phyloP scores from a whole-genome alignment of 768 basidiomycete genomes.

The Lentinus brumalis region DNA sequence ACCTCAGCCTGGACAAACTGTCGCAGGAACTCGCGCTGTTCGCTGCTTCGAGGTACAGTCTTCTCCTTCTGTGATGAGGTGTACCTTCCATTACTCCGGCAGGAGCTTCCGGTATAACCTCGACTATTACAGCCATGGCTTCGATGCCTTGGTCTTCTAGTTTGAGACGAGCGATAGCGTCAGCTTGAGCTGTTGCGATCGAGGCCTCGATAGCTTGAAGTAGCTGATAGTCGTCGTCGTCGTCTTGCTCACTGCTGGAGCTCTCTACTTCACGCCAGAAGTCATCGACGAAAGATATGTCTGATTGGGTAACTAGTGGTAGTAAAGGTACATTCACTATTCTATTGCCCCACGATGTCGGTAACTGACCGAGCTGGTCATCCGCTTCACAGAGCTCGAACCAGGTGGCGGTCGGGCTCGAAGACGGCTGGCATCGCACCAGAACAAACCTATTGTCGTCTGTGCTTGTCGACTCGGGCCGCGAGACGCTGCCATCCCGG shows the following conservation, averaged over 20 bases:
- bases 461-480: too few species aligned
- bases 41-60: background rate
- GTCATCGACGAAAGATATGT: too few species aligned
- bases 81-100: background rate
- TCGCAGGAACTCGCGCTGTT: background rate
- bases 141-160: background rate
- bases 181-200: background rate
- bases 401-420: background rate
- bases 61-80: background rate
- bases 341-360: too few species aligned
- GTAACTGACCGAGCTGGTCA: background rate
- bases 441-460: too few species aligned
- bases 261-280: too few species aligned
- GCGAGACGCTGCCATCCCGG: too few species aligned
- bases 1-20: too few species aligned
- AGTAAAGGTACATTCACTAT: background rate
- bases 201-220: too few species aligned
- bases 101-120: background rate
- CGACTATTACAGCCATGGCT: background rate
- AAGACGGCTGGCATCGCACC: too few species aligned
- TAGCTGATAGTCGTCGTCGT: too few species aligned
- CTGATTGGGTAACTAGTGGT: too few species aligned
- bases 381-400: background rate
- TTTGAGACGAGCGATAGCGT: background rate
- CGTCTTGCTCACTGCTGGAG: too few species aligned